Base-by-base conservation (phyloP, 192 early-diverging fungal genomes). In the Paraglomus brasilianum region DNA sequence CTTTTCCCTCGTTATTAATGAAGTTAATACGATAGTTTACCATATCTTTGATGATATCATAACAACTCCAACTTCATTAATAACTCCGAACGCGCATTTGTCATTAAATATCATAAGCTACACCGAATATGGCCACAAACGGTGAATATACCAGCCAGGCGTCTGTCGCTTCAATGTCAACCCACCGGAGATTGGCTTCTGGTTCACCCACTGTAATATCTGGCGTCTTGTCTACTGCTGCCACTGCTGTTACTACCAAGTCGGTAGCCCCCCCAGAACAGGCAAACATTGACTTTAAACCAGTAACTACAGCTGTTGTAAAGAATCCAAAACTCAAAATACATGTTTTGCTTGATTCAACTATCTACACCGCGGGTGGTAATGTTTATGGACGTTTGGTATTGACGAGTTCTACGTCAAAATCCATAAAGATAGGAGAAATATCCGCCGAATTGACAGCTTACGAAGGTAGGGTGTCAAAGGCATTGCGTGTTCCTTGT, bases 281-380 rank as follows among this genome's bases (percentile, higher is more conserved):
- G 47, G 52, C 67, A 44, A 80, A 77, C 66, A 75, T 80, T 72
- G 80, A 69, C 30, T 87, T 88, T 61, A 78, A 85, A 21, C 86
- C 86, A 13, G 70, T 75, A 30, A 77, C 83, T 0, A 72, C 86
- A 1, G 75, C 82, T 4, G 73, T 83, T 8, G 77, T 79, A 39
- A 88, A 86, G 76, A 85, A 80, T 48, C 75, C 75, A 11, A 87
- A 88, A 61, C 75, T 88, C 19, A 85, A 85, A 64, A 72, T 88
- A 40, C 79, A 85, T 43, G 74, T 88, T 21, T 71, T 68, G 50
- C 77, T 84, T 21, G 85, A 88, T 63, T 85, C 83, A 46, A 81
- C 81, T 5, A 77, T 87, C 36, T 87, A 81, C 72, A 78, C 78
- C 10, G 86, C 86, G 13, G 85, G 86, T 21, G 81, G 81, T 11